A percentile compares a stretch with the other conserved stretches of the same genome.
phyloP scores from a whole-genome alignment of 495 filamentous ascomycete species.

The Platismatia glauca region DNA sequence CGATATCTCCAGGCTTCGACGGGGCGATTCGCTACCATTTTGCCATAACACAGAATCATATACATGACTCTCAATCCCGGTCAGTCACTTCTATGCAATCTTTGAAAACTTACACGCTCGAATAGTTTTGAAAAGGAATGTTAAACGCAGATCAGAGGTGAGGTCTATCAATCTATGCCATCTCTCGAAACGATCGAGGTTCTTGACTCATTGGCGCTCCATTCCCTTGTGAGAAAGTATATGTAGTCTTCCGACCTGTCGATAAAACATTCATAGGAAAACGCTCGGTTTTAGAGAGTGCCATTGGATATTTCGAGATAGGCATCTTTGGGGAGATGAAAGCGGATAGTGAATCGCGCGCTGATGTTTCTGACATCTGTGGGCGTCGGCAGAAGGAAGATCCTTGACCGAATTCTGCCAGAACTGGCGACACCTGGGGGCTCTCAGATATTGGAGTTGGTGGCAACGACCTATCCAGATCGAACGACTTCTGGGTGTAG shows the following conservation, averaged over 20 bases:
- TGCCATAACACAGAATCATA: too few species aligned
- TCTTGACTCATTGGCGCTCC: neutral
- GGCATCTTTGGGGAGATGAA: neutral
- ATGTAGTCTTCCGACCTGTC: neutral
- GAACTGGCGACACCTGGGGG: slow-evolving; percentile 11
- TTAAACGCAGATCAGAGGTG: too few species aligned
- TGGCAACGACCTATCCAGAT: slow-evolving; percentile 11
- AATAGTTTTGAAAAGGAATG: too few species aligned
- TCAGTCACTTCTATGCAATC: too few species aligned
- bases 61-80: too few species aligned
- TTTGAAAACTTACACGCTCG: too few species aligned
- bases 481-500: neutral
- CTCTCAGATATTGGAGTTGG: slow-evolving; percentile 15
- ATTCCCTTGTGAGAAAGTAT: neutral
- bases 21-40: too few species aligned
- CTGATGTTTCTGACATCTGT: neutral
- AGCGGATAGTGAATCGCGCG: neutral
- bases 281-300: neutral
- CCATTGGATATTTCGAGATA: neutral
- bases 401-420: neutral
- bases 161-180: too few species aligned
- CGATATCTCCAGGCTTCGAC: too few species aligned
- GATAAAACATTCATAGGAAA: neutral
- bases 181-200: neutral
- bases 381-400: neutral